Evolutionary conservation across 1,284 basidiomycete genomes (phyloP).

Genomic region (Cystobasidiaceae sp.): DNA sequence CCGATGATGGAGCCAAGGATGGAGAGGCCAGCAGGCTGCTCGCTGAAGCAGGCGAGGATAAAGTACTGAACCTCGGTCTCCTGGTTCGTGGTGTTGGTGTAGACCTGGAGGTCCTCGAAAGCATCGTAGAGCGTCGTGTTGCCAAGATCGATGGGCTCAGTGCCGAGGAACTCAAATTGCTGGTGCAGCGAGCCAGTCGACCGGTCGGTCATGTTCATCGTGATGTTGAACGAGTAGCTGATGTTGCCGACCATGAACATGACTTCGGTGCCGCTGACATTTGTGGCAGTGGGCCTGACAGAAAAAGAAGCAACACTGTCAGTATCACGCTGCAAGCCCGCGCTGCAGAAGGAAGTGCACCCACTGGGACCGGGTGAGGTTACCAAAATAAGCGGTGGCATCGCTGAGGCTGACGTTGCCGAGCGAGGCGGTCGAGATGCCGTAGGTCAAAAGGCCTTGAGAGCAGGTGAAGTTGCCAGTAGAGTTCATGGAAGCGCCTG

Average conservation of each 20-base stretch:
- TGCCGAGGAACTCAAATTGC: constrained; percentile 8
- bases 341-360: background rate
- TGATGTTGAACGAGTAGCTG: background rate
- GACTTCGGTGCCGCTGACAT: constrained; percentile 5
- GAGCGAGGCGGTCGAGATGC: constrained; percentile 10
- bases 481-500: background rate
- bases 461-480: constrained; percentile 28
- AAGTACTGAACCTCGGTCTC: constrained; percentile 22
- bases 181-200: constrained; percentile 16
- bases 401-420: background rate
- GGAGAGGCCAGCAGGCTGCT: constrained; percentile 19
- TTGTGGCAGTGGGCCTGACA: constrained; percentile 7
- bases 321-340: background rate
- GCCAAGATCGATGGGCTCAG: constrained; percentile 14
- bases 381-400: background rate
- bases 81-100: constrained; percentile 18
- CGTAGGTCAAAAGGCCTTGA: constrained; percentile 21
- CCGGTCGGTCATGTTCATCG: background rate
- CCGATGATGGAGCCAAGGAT: constrained; percentile 7
- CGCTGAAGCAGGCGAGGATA: constrained; percentile 30
- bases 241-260: constrained; percentile 18
- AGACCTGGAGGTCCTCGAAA: constrained; percentile 24
- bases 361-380: constrained; percentile 6
- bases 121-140: constrained; percentile 12
- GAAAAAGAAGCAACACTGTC: background rate